These are phyloP conservation scores for Astrephomene gubernaculifera DNA, from an alignment of 139 green algal species.

Conservation along the genomic window DNA sequence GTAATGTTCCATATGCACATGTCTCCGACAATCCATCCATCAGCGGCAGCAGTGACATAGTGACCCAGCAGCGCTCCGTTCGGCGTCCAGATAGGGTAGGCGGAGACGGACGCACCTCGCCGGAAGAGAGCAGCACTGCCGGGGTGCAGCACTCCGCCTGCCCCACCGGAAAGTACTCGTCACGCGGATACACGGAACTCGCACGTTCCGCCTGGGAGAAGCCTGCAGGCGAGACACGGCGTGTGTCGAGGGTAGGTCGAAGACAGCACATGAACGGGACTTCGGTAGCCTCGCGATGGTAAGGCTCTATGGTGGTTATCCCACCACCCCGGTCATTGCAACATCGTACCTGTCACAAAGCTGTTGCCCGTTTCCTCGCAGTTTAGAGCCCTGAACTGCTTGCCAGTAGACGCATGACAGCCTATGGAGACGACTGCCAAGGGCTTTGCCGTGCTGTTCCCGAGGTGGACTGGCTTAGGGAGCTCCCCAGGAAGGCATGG, in stretches of 20 bases:
- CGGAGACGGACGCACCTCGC: no score
- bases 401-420: conserved; percentile 70
- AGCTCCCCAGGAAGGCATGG: conserved; percentile 74
- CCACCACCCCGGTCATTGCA: no score
- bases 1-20: no score
- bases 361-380: conserved; percentile 66
- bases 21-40: no score
- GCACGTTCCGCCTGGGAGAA: conserved; percentile 62
- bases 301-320: no score
- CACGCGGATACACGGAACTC: conserved; percentile 23
- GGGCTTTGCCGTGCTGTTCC: conserved; percentile 28
- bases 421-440: conserved; percentile 75
- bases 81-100: no score
- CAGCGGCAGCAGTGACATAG: no score
- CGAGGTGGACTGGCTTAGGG: conserved; percentile 23
- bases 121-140: conserved; percentile 69
- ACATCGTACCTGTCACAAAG: conserved; percentile 60
- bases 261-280: no score
- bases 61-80: no score
- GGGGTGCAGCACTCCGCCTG: conserved; percentile 79
- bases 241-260: no score
- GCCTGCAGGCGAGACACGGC: conserved; percentile 44
- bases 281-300: no score
- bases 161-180: conserved; percentile 75
- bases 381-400: conserved; percentile 38